Conservation (phyloP, 2,329 filamentous ascomycete genomes). For the Ophiosphaerella narmari region DNA sequence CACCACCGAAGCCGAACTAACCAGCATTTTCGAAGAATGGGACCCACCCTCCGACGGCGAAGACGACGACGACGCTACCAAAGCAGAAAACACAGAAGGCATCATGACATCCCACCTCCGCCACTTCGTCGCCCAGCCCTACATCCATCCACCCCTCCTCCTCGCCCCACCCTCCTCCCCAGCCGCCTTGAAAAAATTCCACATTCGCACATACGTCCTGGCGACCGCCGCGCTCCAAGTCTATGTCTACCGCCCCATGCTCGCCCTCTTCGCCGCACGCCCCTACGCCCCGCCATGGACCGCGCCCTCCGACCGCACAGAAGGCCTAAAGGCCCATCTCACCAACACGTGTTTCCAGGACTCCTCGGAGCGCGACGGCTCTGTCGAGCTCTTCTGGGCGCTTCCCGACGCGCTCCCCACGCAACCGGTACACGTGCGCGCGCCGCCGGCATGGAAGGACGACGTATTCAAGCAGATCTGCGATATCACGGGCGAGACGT, state of each 20-base stretch:
- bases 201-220: slow-evolving; percentile 90
- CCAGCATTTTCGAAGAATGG: slow-evolving; percentile 88
- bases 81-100: slow-evolving; percentile 50
- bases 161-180: slow-evolving; percentile 51
- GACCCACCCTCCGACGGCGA: slow-evolving; percentile 59
- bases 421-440: slow-evolving; percentile 14
- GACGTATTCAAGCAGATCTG: slow-evolving; percentile 76
- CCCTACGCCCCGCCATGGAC: slow-evolving; percentile 70
- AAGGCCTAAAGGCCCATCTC: slow-evolving; percentile 72
- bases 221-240: slow-evolving; percentile 77
- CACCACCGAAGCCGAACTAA: slow-evolving; percentile 80
- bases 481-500: slow-evolving; percentile 72
- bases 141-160: slow-evolving; percentile 86
- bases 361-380: slow-evolving; percentile 59
- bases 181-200: slow-evolving; percentile 75
- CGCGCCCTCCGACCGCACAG: slow-evolving; percentile 26
- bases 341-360: slow-evolving; percentile 95
- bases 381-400: slow-evolving; percentile 76
- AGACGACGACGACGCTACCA: slow-evolving; percentile 42
- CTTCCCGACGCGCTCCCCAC: slow-evolving; percentile 52
- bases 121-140: slow-evolving; percentile 94
- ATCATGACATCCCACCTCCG: slow-evolving; percentile 89
- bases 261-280: slow-evolving; percentile 84
- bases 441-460: slow-evolving; percentile 54
- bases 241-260: slow-evolving; percentile 88